A percentile compares a stretch with the other conserved stretches of the same genome.
Evolutionary conservation across 2,329 filamentous ascomycete species (phyloP).

Genomic region (Nemania bipapillata): DNA sequence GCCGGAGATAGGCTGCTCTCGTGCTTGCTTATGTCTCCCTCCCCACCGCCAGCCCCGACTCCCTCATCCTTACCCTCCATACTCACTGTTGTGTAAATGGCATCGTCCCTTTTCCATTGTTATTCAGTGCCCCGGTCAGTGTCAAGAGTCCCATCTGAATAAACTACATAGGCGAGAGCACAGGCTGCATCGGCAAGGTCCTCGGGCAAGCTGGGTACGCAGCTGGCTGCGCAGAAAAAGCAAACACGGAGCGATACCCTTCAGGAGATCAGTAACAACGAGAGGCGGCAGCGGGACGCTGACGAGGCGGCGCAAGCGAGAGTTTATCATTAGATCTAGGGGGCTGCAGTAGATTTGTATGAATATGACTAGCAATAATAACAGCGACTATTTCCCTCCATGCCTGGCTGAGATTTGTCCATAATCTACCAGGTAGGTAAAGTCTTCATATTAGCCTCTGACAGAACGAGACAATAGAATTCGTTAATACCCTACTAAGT

Average conservation of each 20-base stretch:
- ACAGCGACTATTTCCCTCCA: not conserved
- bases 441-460: not conserved
- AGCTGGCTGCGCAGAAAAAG: constrained; percentile 79
- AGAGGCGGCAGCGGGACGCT: constrained; percentile 72
- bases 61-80: not conserved
- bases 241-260: constrained; percentile 76
- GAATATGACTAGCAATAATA: constrained; percentile 9
- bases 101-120: not conserved
- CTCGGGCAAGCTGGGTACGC: constrained; percentile 75
- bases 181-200: constrained; percentile 64
- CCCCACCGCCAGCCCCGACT: too few relatives aligned
- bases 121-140: not conserved
- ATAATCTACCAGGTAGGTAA: not conserved
- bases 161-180: constrained; percentile 69
- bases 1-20: too few relatives aligned
- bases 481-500: not conserved
- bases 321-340: constrained; percentile 64
- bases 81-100: not conserved
- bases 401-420: not conserved
- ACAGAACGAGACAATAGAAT: not conserved
- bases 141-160: constrained; percentile 9
- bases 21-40: too few relatives aligned
- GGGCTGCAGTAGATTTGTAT: not conserved
- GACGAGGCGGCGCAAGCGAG: constrained; percentile 70
- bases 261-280: constrained; percentile 73